These are phyloP conservation scores for Corynespora cassiicola DNA, from an alignment of 2,329 filamentous ascomycete genomes.

Conservation along the genomic window DNA sequence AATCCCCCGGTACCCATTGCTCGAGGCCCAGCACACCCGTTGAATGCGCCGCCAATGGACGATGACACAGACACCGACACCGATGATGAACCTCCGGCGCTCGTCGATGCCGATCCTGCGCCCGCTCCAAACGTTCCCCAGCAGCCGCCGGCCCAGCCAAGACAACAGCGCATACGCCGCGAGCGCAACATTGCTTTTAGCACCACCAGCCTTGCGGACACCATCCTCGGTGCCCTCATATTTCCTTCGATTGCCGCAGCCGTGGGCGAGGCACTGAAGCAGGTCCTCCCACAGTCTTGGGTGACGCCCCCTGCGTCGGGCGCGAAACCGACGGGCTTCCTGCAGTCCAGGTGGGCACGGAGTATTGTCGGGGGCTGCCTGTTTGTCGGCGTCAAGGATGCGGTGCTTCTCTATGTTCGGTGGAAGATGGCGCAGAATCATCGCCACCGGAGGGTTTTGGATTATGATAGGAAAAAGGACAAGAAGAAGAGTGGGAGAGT, in stretches of 20 bases:
- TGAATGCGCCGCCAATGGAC: conserved; percentile 42
- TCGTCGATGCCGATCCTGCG: conserved; percentile 21
- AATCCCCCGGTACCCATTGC: conserved; percentile 37
- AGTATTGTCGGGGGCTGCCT: conserved; percentile 88
- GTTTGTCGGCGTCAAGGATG: conserved; percentile 83
- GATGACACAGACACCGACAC: conserved; percentile 15
- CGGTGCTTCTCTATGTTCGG: conserved; percentile 64
- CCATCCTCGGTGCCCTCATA: conserved; percentile 72
- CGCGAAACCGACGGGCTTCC: conserved; percentile 64
- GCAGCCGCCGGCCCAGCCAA: conserved; percentile 25
- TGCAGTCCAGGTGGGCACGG: conserved; percentile 87
- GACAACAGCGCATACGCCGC: conserved; percentile 40
- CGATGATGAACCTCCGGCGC: conserved; percentile 20
- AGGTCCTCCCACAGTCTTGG: conserved; percentile 72
- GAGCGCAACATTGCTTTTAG: conserved; percentile 60
- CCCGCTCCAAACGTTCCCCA: conserved; percentile 36
- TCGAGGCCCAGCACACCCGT: conserved; percentile 31
- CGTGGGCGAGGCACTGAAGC: conserved; percentile 76
- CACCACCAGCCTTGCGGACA: conserved; percentile 63
- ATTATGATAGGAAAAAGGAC: conserved; percentile 41
- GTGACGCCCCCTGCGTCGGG: conserved; percentile 54
- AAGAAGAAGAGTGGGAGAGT: conserved; percentile 17
- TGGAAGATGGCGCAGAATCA: conserved; percentile 59
- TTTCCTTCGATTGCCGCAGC: conserved; percentile 82
- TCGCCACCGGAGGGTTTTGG: conserved; percentile 51